These are phyloP conservation scores for Jatropha multifida DNA, from an alignment of 441 rosid genomes.

Conservation along the genomic window DNA sequence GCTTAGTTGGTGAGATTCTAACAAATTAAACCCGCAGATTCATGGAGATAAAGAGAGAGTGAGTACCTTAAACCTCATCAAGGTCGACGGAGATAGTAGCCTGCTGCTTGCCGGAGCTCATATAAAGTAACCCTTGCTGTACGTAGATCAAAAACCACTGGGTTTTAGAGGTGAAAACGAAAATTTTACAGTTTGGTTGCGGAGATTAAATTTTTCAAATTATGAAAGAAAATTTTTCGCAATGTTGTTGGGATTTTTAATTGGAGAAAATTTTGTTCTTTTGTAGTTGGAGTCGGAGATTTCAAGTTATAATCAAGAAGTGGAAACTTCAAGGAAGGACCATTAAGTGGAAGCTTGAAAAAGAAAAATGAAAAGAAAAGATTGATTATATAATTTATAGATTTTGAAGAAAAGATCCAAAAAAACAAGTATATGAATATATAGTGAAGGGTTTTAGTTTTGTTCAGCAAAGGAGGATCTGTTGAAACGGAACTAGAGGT, in stretches of 20 bases:
- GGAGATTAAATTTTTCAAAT: neutral
- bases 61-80: slow-evolving; percentile 1
- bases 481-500: neutral
- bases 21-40: neutral
- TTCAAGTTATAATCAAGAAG: neutral
- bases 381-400: neutral
- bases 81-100: neutral
- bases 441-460: too few species aligned
- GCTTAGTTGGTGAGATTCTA: neutral
- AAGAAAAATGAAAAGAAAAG: neutral
- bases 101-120: slow-evolving; percentile 5
- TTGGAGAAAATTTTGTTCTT: neutral
- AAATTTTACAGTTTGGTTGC: neutral
- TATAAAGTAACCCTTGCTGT: neutral
- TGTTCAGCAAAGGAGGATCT: too few species aligned
- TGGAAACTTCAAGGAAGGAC: slow-evolving; percentile 12
- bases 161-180: neutral
- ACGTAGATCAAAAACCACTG: neutral
- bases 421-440: too few species aligned
- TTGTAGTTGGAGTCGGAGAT: neutral
- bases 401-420: neutral
- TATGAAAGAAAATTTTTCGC: neutral
- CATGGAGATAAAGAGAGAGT: too few species aligned
- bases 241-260: neutral
- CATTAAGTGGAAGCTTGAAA: neutral